Base-by-base conservation (phyloP, 768 basidiomycete genomes). In the Collybia sordida region DNA sequence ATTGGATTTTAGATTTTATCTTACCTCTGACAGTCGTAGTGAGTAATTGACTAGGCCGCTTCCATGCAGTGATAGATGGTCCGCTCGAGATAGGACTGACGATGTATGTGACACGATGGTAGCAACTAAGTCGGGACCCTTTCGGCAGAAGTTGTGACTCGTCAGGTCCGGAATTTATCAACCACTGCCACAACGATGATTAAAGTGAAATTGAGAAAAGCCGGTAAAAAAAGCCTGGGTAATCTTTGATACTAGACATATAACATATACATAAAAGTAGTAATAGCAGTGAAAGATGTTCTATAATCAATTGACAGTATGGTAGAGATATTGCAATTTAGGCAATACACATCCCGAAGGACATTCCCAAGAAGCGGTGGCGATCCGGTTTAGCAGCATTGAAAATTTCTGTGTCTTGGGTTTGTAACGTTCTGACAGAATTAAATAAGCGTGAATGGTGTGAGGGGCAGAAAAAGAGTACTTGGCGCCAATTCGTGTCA, bases 1-100 rank as follows among this genome's bases (percentile, higher is more conserved):
- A 42, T 11, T 31, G 14, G 3, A 31, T 14, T 31, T 11, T 42
- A 43, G 42, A 47, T 23, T 18, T 51, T 59, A 61, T 61, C 58
- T 64, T 55, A 68, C 67, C 66, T 63, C 54, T 56, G 53, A 57
- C 55, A 45, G 58, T 56, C 56, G 54, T 59, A 39, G 50, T 51
- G 49, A 39, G 49, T 38, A 55, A 31, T 62, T 61, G 58, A 65
- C 64, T 71, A 73, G 56, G 62, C 63, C 62, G 68, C 59, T 70
- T 68, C 74, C 76, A 78, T 78, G 60, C 73, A 76, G 66, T 55
- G 49, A 48, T 49, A 53, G 53, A 52, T 52, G 42, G 44, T 38
- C 38, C 34, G 36, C 47, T 35, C 42, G 42, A 34, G 50, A 23
- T 31, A 19, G 37, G 27, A 38, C 37, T 28, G 21, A 49, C 51